Evolutionary conservation across 345 rosid species (phyloP).

Genomic region (Lepidium aucheri): DNA sequence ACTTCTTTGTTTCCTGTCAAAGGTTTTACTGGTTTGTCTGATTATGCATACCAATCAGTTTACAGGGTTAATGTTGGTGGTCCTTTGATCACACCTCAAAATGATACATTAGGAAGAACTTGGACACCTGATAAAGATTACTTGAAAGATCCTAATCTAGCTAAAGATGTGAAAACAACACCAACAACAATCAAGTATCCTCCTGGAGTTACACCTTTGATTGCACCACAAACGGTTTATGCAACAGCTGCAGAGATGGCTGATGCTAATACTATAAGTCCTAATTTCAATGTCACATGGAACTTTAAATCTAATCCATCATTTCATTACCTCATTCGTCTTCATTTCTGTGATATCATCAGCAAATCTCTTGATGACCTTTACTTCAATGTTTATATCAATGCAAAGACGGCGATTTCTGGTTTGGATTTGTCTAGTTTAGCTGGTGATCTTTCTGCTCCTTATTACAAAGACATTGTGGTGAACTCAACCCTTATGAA

Average conservation of each 20-base stretch:
- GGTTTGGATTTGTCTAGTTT: slow-evolving; percentile 53
- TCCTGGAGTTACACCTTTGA: slow-evolving; percentile 36
- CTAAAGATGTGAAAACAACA: slow-evolving; percentile 23
- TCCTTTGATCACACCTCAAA: slow-evolving; percentile 42
- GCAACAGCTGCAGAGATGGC: slow-evolving; percentile 54
- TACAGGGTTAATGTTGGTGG: slow-evolving; percentile 69
- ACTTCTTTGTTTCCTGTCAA: slow-evolving; percentile 44
- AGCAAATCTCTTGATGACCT: slow-evolving; percentile 54
- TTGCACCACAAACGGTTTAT: slow-evolving; percentile 55
- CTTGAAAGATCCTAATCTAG: slow-evolving; percentile 37
- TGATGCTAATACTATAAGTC: slow-evolving; percentile 27
- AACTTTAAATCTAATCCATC: slow-evolving; percentile 39
- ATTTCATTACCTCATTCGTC: slow-evolving; percentile 49
- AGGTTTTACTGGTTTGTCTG: slow-evolving; percentile 32
- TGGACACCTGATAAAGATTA: slow-evolving; percentile 46
- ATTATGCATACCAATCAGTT: slow-evolving; percentile 38
- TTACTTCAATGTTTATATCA: slow-evolving; percentile 64
- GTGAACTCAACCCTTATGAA: slow-evolving; percentile 41
- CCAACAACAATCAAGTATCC: slow-evolving; percentile 36
- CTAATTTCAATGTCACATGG: slow-evolving; percentile 67
- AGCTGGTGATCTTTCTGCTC: slow-evolving; percentile 35
- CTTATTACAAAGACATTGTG: slow-evolving; percentile 62
- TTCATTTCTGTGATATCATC: slow-evolving; percentile 69
- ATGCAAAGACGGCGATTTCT: slow-evolving; percentile 47
- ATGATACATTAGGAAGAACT: slow-evolving; percentile 48